Evolutionary conservation across 768 basidiomycete species (phyloP).

Genomic region (Tephrocybe sp.): DNA sequence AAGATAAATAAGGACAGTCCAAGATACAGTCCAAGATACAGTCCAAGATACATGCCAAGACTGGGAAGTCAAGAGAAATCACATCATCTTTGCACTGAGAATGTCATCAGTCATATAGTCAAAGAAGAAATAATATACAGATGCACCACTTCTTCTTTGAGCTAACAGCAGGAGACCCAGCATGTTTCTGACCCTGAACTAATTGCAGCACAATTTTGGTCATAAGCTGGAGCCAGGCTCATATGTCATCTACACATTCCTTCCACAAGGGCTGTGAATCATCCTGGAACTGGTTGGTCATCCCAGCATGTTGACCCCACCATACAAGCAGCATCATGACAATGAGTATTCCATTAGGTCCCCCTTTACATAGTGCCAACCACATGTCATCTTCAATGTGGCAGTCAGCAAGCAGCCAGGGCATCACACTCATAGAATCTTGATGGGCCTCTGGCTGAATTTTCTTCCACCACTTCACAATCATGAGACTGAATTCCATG

Average conservation of each 20-base stretch:
- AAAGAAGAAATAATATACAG: no score
- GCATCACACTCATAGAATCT: not conserved
- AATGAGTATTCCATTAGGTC: conserved; percentile 10
- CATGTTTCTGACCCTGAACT: not conserved
- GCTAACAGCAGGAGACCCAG: no score
- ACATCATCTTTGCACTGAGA: no score
- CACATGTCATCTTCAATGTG: not conserved
- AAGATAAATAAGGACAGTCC: no score
- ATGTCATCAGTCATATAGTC: no score
- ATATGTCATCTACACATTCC: conserved; percentile 4
- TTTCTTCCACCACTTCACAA: conserved; percentile 16
- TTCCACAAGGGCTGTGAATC: conserved; percentile 3
- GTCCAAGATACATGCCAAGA: no score
- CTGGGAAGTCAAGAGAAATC: no score
- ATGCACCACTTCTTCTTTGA: no score
- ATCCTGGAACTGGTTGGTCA: conserved; percentile 4
- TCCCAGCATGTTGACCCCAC: conserved; percentile 11
- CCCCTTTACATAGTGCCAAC: conserved; percentile 7
- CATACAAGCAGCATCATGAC: conserved; percentile 8
- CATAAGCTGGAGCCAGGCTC: not conserved
- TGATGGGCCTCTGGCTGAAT: conserved; percentile 14
- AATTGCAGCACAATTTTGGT: not conserved
- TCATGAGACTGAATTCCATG: conserved; percentile 14
- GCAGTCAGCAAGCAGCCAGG: not conserved
- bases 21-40: no score